Percentiles rank a stretch among this genome's conserved stretches.
Conservation (phyloP, 23 red algal genomes). For the Gracilaria gracilis region DNA sequence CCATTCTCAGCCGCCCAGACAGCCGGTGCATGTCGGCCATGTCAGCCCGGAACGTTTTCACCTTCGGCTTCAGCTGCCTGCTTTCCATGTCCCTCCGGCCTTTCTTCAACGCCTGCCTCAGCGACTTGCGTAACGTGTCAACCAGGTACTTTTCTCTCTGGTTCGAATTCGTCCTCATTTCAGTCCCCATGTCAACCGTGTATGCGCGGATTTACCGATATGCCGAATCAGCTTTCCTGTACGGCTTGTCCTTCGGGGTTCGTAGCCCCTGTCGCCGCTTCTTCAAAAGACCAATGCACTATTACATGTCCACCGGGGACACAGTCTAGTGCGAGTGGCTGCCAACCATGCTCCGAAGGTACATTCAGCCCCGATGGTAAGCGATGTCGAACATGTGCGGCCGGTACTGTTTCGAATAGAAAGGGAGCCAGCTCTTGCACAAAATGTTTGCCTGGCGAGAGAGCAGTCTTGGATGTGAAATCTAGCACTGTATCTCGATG, state of each 20-base stretch:
- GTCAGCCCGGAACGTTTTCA: slow-evolving; percentile 24
- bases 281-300: slow-evolving; percentile 16
- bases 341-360: neutral
- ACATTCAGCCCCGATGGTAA: slow-evolving; percentile 27
- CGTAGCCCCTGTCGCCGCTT: slow-evolving; percentile 8
- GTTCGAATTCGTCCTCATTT: neutral
- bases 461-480: neutral
- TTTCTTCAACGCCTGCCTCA: neutral
- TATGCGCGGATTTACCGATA: slow-evolving; percentile 1
- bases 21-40: slow-evolving; percentile 4
- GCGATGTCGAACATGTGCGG: neutral
- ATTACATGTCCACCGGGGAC: slow-evolving; percentile 22
- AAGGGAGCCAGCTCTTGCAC: neutral
- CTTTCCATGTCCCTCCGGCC: neutral
- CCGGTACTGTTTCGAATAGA: neutral
- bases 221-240: neutral
- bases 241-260: neutral
- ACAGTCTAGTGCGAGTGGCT: slow-evolving; percentile 1
- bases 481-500: neutral
- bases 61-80: slow-evolving; percentile 4
- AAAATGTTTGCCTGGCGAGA: neutral
- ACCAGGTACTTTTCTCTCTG: slow-evolving; percentile 26
- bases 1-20: slow-evolving; percentile 14
- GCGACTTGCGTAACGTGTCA: neutral
- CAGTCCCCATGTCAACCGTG: slow-evolving; percentile 16